These are phyloP conservation scores for Clarireedia sp. DNA, from an alignment of 2,329 filamentous ascomycete species.

Conservation along the genomic window DNA sequence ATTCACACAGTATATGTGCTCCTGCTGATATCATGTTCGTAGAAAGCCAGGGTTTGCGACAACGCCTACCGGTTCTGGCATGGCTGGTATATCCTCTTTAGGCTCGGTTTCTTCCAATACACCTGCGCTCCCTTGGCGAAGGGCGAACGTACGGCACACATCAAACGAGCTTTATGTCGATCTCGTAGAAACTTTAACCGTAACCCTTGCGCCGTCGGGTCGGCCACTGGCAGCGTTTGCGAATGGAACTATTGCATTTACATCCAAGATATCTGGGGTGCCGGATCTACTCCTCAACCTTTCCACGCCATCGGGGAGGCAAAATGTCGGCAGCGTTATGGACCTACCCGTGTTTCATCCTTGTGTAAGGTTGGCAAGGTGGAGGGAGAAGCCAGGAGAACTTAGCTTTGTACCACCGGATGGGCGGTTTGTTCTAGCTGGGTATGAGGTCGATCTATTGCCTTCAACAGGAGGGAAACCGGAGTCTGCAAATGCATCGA, in stretches of 20 bases:
- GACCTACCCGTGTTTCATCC: constrained; percentile 93
- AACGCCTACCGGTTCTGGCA: constrained; percentile 23
- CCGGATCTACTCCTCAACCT: constrained; percentile 82
- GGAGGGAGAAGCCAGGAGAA: constrained; percentile 82
- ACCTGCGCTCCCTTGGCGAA: constrained; percentile 72
- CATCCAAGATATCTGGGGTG: constrained; percentile 86
- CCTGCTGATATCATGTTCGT: neutral
- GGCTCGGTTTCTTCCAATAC: constrained; percentile 35
- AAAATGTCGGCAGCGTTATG: constrained; percentile 65
- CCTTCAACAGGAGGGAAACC: constrained; percentile 56
- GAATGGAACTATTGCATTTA: constrained; percentile 90
- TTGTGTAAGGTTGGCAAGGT: constrained; percentile 81
- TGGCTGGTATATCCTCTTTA: constrained; percentile 28
- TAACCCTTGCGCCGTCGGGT: constrained; percentile 86
- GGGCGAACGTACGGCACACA: constrained; percentile 87
- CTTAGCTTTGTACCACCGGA: constrained; percentile 96
- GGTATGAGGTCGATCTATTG: constrained; percentile 88
- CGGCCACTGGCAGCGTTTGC: constrained; percentile 79
- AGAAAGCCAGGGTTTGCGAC: constrained; percentile 27
- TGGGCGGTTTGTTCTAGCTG: constrained; percentile 84
- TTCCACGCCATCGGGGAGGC: constrained; percentile 72
- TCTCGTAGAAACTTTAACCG: constrained; percentile 79
- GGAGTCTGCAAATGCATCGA: constrained; percentile 44
- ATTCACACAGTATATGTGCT: neutral
- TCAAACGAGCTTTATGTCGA: constrained; percentile 97